Base-by-base conservation (phyloP, 108 stramenopile species). In the Licmophora abbreviata region DNA sequence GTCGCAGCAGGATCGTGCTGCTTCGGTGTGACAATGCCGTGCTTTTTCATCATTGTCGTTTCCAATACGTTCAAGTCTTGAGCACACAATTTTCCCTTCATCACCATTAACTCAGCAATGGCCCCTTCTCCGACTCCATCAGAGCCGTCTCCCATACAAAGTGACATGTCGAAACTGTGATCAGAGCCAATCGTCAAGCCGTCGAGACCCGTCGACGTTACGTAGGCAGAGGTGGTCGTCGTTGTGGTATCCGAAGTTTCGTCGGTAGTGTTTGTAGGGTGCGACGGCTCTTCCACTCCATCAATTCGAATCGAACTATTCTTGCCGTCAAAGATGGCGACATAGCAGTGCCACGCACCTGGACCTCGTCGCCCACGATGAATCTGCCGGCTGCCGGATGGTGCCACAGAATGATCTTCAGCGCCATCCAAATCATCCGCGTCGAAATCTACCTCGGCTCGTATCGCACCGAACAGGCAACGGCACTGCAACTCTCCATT, bases 101-200 rank as follows among this genome's bases (percentile, higher is more conserved):
- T 88, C 32, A 80, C 76, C 23, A 69, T 82, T 32, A 91, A 24
- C 49, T 91, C 89, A 38, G 90, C 62, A 43, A 92, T 87, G 24
- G 85, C 74, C 18, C 88, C 88, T 54, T 81, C 76, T 21, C 84
- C 80, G 44, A 83, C 83, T 6, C 74, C 74, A 31, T 66, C 74
- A 11, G 65, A 56, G 10, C 75, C 75, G 45, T 75, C 72, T 15
- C 88, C 88, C 45, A 66, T 81, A 44, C 88, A 86, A 8, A 90
- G 61, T 8, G 81, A 76, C 79, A 90, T 79, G 34, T 81, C 77
- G 51, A 85, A 90, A 15, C 51, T 38, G 54, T 90, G 88, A 65
- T 90, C 88, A 4, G 88, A 83, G 25, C 88, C 88, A 51, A 90
- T 83, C 0, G 88, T 79, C 3, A 90, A 51, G 12, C 88, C 88